These are phyloP conservation scores for Scutellaria barbata DNA, from an alignment of 257 asterid species.

Conservation along the genomic window DNA sequence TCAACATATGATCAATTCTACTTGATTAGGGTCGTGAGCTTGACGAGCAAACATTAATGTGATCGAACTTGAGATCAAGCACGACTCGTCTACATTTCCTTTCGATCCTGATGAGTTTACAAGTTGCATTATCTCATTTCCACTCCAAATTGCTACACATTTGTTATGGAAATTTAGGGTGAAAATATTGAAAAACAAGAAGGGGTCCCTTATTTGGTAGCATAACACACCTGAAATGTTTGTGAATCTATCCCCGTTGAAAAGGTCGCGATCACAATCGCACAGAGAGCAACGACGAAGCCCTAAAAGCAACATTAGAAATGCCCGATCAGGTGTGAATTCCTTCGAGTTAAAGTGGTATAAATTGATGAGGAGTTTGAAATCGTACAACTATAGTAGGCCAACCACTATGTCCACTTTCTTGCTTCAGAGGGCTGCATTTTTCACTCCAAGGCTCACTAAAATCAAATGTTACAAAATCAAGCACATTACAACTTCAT, in stretches of 20 bases:
- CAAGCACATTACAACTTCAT: not conserved
- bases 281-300: slow-evolving; percentile 75
- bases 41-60: no score
- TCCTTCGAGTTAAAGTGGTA: no score
- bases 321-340: not conserved
- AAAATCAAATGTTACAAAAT: slow-evolving; percentile 31
- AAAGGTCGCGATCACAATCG: slow-evolving; percentile 87
- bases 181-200: not conserved
- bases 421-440: slow-evolving; percentile 70
- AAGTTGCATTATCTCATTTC: no score
- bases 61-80: no score
- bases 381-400: slow-evolving; percentile 72
- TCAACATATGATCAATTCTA: no score
- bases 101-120: no score
- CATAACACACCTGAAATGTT: slow-evolving; percentile 70
- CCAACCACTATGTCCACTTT: slow-evolving; percentile 70
- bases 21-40: no score
- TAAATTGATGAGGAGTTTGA: not conserved
- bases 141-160: no score
- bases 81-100: no score
- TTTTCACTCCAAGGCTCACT: slow-evolving; percentile 85
- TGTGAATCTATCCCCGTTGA: slow-evolving; percentile 95
- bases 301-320: slow-evolving; percentile 51
- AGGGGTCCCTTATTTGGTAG: not conserved
- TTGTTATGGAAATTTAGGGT: no score